Evolutionary conservation across 225 moss, liverwort and hornwort species (phyloP).

Genomic region (Sphagnum contortum): DNA sequence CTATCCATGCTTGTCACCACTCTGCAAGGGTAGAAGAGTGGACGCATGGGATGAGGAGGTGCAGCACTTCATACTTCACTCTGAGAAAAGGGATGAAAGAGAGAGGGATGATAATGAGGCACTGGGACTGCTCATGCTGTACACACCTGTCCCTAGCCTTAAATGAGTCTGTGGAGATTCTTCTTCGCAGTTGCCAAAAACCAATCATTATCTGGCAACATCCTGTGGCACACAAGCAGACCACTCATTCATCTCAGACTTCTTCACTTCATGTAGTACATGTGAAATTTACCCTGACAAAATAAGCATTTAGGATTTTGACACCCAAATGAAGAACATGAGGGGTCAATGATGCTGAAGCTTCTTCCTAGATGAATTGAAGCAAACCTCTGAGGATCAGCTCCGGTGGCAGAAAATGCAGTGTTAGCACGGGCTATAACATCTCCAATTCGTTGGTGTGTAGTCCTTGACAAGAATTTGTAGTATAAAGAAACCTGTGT

Average conservation of each 20-base stretch:
- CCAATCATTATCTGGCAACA: constrained; percentile 75
- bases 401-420: constrained; percentile 60
- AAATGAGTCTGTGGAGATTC: constrained; percentile 45
- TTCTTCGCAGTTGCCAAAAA: constrained; percentile 57
- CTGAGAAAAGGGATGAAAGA: constrained; percentile 69
- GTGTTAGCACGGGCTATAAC: constrained; percentile 64
- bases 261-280: too few relatives aligned
- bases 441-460: constrained; percentile 64
- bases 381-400: constrained; percentile 60
- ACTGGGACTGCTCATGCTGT: constrained; percentile 55
- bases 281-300: too few relatives aligned
- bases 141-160: constrained; percentile 34
- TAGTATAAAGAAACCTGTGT: constrained; percentile 62
- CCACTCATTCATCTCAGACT: background rate
- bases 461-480: constrained; percentile 67
- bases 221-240: constrained; percentile 27
- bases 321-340: too few relatives aligned
- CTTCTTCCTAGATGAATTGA: too few relatives aligned
- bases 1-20: too few relatives aligned
- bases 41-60: too few relatives aligned
- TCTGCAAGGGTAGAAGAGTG: too few relatives aligned
- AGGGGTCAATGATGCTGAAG: too few relatives aligned
- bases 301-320: too few relatives aligned
- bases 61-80: constrained; percentile 2
- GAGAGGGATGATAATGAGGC: constrained; percentile 59